phyloP scores from a whole-genome alignment of 2,329 filamentous ascomycete species.

The Cryphonectria radicalis region DNA sequence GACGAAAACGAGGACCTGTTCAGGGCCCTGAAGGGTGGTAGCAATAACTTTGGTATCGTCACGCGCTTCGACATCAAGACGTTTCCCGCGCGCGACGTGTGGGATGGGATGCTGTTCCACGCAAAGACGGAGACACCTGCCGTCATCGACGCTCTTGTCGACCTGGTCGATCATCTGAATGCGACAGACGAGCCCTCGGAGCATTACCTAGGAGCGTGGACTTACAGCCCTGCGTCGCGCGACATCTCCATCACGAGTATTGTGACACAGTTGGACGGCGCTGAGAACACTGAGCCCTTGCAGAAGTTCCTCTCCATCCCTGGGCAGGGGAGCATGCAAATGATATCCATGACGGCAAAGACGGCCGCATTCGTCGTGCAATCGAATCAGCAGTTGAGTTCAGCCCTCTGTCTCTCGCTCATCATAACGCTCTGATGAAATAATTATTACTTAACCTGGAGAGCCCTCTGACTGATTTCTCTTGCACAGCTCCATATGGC shows the following conservation, averaged over 20 bases:
- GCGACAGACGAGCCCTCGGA: not conserved
- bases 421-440: not conserved
- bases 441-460: not conserved
- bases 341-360: not conserved
- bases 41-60: constrained; percentile 47
- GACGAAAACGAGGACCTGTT: constrained; percentile 10
- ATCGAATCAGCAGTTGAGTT: not conserved
- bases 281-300: not conserved
- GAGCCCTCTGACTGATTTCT: not conserved
- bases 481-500: not conserved
- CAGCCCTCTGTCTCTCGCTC: not conserved
- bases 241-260: not conserved
- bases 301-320: not conserved
- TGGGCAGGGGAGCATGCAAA: not conserved
- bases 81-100: constrained; percentile 30
- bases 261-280: constrained; percentile 6
- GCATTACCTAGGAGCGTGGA: not conserved
- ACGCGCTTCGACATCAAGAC: constrained; percentile 34
- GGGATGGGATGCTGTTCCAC: constrained; percentile 30
- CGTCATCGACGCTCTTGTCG: constrained; percentile 24
- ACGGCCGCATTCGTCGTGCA: not conserved
- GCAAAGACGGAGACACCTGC: not conserved
- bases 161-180: not conserved
- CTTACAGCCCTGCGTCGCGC: not conserved
- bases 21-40: constrained; percentile 35